A percentile compares a stretch with the other conserved stretches of the same genome.
phyloP scores from a whole-genome alignment of 192 early-diverging fungal genomes.

The Pilaira anomala region DNA sequence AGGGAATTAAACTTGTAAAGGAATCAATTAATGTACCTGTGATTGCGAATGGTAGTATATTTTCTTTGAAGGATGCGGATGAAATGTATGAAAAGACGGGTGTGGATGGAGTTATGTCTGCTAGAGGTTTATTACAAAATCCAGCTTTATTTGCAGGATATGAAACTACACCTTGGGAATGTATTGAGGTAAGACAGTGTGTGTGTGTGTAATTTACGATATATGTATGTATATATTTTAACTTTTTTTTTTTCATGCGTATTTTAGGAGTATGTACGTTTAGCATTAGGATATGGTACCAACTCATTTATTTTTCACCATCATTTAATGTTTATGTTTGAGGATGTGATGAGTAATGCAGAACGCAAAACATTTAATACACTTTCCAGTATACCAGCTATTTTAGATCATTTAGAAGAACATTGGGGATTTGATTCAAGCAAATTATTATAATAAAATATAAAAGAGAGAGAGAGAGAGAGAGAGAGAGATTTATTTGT shows the following conservation, averaged over 20 bases:
- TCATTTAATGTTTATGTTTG: slow-evolving; percentile 95
- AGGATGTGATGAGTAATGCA: slow-evolving; percentile 72
- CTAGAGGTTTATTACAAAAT: slow-evolving; percentile 86
- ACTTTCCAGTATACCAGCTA: slow-evolving; percentile 68
- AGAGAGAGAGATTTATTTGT: too few relatives aligned
- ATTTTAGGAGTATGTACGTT: slow-evolving; percentile 58
- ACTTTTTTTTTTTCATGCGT: too few relatives aligned
- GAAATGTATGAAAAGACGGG: slow-evolving; percentile 71
- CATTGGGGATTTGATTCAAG: slow-evolving; percentile 33
- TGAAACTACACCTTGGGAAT: slow-evolving; percentile 73
- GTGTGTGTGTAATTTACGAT: neutral
- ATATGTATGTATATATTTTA: neutral
- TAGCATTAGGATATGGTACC: slow-evolving; percentile 76
- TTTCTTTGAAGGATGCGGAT: slow-evolving; percentile 71
- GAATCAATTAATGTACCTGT: slow-evolving; percentile 77
- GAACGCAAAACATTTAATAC: slow-evolving; percentile 90
- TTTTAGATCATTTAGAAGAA: slow-evolving; percentile 75
- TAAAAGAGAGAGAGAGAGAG: too few relatives aligned
- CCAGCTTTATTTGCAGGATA: slow-evolving; percentile 91
- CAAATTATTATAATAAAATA: too few relatives aligned
- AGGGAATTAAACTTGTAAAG: slow-evolving; percentile 80
- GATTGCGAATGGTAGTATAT: slow-evolving; percentile 87
- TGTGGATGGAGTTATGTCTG: slow-evolving; percentile 89
- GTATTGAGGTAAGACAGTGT: slow-evolving; percentile 52
- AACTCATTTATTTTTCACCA: slow-evolving; percentile 88